Base-by-base conservation (phyloP, 176 grass and related monocot genomes). In the maize (Zea mays) region DNA sequence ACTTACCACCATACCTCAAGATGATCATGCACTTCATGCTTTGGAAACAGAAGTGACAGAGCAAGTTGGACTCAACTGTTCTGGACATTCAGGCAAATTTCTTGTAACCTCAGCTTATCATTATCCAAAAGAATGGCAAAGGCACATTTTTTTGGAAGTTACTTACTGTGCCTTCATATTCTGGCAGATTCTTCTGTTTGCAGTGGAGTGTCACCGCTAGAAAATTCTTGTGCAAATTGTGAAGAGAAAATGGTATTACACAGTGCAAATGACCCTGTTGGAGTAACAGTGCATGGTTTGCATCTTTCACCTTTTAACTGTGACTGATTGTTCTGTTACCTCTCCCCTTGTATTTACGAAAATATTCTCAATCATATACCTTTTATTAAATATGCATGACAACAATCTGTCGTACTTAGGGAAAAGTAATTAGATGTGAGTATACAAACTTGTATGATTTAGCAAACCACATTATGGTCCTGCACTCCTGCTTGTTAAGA, bases 241-340 rank as follows among this genome's bases (percentile, higher is more conserved):
- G 80, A 68, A 83, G 80, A 79, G 5, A 69, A 50, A 45, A 57
- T 70, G 27, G 79, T 55, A 44, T 44, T 50, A 61, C 55, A 17
- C 36, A 69, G 43, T 54, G 15, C 3, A 35, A 62, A 69, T 0
- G 11, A n/a, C 49, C 50, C 16, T 79, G 80, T 62, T 67, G 60
- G 78, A 82, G 64, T 67, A 82, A 11, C 33, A 51, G 1, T 57
- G 2, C 60, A 83, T 48, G 85, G 79, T 87, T 78, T 87, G 79
- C 21, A 61, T 61, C 58, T 60, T 4, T 36, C 60, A 63, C 60
- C 21, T 38, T 38, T 38, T 13, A 37, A 37, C 35, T 63, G 3
- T 63, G 34, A 63, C 61, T 37, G 20, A 33, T 61, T 34, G 58
- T 68, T 49, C 44, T 49, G 43, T 55, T 19, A 56, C 52, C 20